phyloP scores from a whole-genome alignment of 805 yeast genomes.

The Sungouiozyma intestinalis region DNA sequence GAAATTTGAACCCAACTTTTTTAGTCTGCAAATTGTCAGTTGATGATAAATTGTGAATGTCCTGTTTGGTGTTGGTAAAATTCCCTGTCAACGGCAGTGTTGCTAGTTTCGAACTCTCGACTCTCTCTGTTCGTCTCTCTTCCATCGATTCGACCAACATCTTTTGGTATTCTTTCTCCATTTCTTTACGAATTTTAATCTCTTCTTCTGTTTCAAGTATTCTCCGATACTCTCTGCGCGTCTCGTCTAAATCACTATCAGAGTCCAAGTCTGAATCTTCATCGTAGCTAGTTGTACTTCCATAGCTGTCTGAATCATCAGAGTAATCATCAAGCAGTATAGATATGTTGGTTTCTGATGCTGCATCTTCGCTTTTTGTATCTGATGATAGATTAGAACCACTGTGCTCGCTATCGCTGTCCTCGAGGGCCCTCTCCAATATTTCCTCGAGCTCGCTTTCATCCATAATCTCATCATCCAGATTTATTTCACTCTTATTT shows the following conservation, averaged over 20 bases:
- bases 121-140: conserved; percentile 26
- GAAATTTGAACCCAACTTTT: conserved; percentile 40
- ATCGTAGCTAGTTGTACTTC: too few species aligned
- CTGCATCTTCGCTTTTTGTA: conserved; percentile 18
- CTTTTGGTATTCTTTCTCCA: conserved; percentile 47
- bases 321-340: neutral
- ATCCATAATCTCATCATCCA: conserved; percentile 10
- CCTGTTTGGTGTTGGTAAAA: neutral
- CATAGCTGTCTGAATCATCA: neutral
- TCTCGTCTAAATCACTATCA: conserved; percentile 24
- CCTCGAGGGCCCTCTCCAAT: conserved; percentile 5
- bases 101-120: neutral
- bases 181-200: conserved; percentile 36
- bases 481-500: conserved; percentile 20
- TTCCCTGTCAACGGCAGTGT: neutral
- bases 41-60: neutral
- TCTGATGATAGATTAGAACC: conserved; percentile 1
- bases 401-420: conserved; percentile 3
- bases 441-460: conserved; percentile 7
- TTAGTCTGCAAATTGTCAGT: conserved; percentile 5
- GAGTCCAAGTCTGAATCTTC: conserved; percentile 23
- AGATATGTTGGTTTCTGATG: neutral
- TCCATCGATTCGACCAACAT: conserved; percentile 44
- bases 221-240: conserved; percentile 31
- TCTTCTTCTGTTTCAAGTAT: conserved; percentile 34